Evolutionary conservation across 2,329 filamentous ascomycete species (phyloP).

Genomic region (Pestalotiopsis sp.): DNA sequence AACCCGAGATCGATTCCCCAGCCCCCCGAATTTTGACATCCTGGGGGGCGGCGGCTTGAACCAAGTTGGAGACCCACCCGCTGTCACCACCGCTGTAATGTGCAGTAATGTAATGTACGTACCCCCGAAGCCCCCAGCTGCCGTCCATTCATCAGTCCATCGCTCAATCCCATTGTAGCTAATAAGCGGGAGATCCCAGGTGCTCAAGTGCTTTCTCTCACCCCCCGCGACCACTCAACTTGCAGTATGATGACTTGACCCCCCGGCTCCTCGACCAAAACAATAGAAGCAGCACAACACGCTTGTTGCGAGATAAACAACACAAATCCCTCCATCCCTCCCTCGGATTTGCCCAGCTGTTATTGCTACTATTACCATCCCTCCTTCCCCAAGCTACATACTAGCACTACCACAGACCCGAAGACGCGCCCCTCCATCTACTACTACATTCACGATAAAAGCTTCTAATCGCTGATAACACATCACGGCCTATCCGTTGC

Average conservation of each 20-base stretch:
- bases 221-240: neutral
- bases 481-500: slow-evolving; percentile 23
- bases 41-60: neutral
- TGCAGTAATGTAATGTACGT: neutral
- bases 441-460: slow-evolving; percentile 12
- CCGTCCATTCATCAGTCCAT: neutral
- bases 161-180: neutral
- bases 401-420: neutral
- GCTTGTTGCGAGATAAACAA: neutral
- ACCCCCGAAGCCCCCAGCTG: neutral
- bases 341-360: neutral
- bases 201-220: neutral
- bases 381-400: neutral
- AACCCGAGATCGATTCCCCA: slow-evolving; percentile 11
- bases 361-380: neutral
- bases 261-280: neutral
- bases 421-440: slow-evolving; percentile 20
- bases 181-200: neutral
- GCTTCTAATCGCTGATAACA: slow-evolving; percentile 5
- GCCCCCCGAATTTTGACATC: slow-evolving; percentile 16
- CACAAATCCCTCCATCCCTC: neutral
- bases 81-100: neutral
- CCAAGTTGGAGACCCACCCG: neutral
- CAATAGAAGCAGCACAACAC: neutral
- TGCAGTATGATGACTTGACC: neutral